A percentile compares a stretch with the other conserved stretches of the same genome.
These are phyloP conservation scores for Aspergillus sclerotiicarbonarius DNA, from an alignment of 495 filamentous ascomycete species.

Conservation along the genomic window DNA sequence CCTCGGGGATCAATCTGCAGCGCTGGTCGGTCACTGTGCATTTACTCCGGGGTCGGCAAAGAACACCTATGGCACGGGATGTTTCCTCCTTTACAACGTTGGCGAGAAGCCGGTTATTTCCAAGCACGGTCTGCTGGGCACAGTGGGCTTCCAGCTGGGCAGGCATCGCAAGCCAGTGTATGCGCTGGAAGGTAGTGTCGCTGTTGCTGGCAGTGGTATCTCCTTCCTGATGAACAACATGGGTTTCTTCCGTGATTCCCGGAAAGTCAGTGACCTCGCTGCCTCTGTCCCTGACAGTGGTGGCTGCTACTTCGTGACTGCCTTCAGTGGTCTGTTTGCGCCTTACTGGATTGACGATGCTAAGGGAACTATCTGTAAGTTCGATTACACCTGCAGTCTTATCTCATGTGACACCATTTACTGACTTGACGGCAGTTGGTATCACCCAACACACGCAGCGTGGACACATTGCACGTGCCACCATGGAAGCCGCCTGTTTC, in stretches of 20 bases:
- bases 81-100: constrained; percentile 94
- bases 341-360: constrained; percentile 99
- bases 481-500: constrained; percentile 91
- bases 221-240: constrained; percentile 91
- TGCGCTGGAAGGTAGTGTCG: constrained; percentile 89
- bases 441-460: constrained; percentile 88
- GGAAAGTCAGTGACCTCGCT: constrained; percentile 80
- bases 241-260: constrained; percentile 73
- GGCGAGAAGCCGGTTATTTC: constrained; percentile 89
- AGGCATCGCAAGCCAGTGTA: constrained; percentile 71
- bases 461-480: constrained; percentile 90
- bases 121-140: constrained; percentile 81
- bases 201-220: constrained; percentile 85
- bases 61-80: constrained; percentile 96
- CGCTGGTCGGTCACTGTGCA: constrained; percentile 87
- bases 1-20: constrained; percentile 89
- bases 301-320: constrained; percentile 91
- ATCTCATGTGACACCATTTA: background rate
- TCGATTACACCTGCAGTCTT: background rate
- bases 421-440: constrained; percentile 54
- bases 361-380: constrained; percentile 81
- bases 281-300: constrained; percentile 83
- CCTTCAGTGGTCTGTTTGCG: constrained; percentile 92
- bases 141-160: constrained; percentile 75
- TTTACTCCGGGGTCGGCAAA: constrained; percentile 87